A percentile compares a stretch with the other conserved stretches of the same genome.
These are phyloP conservation scores for Grammothele lineata DNA, from an alignment of 768 basidiomycete species.

Conservation along the genomic window DNA sequence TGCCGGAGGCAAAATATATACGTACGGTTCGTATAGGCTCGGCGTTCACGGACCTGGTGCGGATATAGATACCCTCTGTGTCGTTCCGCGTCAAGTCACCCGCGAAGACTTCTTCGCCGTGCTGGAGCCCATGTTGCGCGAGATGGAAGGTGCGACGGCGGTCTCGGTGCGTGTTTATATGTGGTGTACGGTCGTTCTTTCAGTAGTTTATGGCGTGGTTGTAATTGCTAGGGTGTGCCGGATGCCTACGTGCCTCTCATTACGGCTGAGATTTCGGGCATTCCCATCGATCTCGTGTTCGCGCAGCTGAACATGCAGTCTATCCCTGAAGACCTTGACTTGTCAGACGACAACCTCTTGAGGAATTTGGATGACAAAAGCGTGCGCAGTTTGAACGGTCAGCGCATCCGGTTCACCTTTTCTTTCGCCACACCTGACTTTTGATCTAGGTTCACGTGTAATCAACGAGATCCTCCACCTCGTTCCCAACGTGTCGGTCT, in stretches of 20 bases:
- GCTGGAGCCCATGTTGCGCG: conserved; percentile 84
- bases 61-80: conserved; percentile 96
- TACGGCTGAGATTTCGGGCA: conserved; percentile 86
- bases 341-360: conserved; percentile 87
- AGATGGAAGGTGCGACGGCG: conserved; percentile 79
- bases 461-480: conserved; percentile 94
- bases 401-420: not conserved
- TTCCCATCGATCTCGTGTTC: conserved; percentile 92
- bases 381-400: conserved; percentile 90
- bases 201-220: no score
- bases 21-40: conserved; percentile 96
- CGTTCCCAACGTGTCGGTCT: conserved; percentile 93
- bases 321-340: conserved; percentile 87
- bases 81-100: conserved; percentile 94
- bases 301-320: conserved; percentile 82
- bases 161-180: conserved; percentile 67
- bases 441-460: conserved; percentile 80
- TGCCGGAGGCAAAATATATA: conserved; percentile 98
- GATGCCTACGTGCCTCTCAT: conserved; percentile 97
- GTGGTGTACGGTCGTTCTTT: not conserved
- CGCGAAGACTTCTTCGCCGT: conserved; percentile 93
- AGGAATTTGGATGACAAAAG: conserved; percentile 92
- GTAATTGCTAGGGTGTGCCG: conserved; percentile 95
- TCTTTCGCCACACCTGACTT: not conserved
- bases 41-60: conserved; percentile 95